Evolutionary conservation across 164 flowering plant genomes (phyloP).

Genomic region (Sedum album): DNA sequence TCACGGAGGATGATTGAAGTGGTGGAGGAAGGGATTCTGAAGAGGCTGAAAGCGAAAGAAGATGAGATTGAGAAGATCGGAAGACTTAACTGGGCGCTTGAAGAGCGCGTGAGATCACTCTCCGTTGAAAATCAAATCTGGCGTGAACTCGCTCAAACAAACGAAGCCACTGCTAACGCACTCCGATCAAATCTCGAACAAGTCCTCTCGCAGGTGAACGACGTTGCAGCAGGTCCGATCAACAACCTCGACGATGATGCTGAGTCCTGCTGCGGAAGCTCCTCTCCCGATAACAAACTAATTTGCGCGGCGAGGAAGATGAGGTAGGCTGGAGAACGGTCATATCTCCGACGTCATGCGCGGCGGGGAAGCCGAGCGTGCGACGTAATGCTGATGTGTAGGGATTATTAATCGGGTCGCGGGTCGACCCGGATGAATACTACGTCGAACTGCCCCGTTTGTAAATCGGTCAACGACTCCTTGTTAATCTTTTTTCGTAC

Average conservation of each 20-base stretch:
- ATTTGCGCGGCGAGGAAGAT: not conserved
- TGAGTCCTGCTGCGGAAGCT: conserved; percentile 41
- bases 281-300: not conserved
- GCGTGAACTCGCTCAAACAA: conserved; percentile 60
- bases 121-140: conserved; percentile 65
- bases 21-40: conserved; percentile 36
- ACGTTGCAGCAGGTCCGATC: conserved; percentile 18
- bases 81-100: conserved; percentile 47
- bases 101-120: conserved; percentile 47
- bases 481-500: conserved; percentile 28
- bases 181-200: conserved; percentile 48
- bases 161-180: conserved; percentile 70
- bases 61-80: conserved; percentile 54
- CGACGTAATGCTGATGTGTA: conserved; percentile 56
- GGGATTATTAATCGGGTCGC: conserved; percentile 47
- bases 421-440: conserved; percentile 23
- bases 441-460: conserved; percentile 44
- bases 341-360: no score
- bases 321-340: conserved; percentile 15
- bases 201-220: conserved; percentile 36
- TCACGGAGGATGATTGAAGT: conserved; percentile 32
- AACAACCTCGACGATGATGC: conserved; percentile 34
- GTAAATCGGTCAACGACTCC: conserved; percentile 38
- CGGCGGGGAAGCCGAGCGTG: conserved; percentile 26
- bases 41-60: conserved; percentile 46